Conservation (phyloP, 495 filamentous ascomycete species). For the Articulospora tetracladia region DNA sequence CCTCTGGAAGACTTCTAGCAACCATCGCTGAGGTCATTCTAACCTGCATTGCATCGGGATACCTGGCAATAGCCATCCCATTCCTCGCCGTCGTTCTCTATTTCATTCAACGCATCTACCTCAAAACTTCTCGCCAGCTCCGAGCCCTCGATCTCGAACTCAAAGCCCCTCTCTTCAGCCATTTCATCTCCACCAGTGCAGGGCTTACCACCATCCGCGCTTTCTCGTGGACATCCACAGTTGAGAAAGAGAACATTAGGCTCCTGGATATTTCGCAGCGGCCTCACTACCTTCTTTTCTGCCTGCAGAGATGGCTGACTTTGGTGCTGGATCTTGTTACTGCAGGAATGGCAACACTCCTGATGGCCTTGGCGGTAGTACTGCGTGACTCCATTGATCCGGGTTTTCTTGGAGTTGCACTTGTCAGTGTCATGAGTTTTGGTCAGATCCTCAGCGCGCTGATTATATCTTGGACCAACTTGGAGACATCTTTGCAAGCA, state of each 20-base stretch:
- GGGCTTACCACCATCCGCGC: slow-evolving; percentile 50
- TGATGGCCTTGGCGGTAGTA: slow-evolving; percentile 36
- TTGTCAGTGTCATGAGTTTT: slow-evolving; percentile 26
- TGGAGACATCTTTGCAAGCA: slow-evolving; percentile 51
- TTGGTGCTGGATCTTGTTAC: slow-evolving; percentile 44
- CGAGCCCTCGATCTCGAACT: slow-evolving; percentile 51
- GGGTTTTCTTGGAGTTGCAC: slow-evolving; percentile 52
- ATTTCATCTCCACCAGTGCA: slow-evolving; percentile 43
- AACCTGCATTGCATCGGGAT: not conserved
- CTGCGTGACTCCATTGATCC: slow-evolving; percentile 27
- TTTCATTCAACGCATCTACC: slow-evolving; percentile 52
- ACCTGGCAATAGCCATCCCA: not conserved
- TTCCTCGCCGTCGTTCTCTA: slow-evolving; percentile 24
- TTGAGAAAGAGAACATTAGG: slow-evolving; percentile 40
- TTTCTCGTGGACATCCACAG: slow-evolving; percentile 39
- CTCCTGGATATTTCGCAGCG: slow-evolving; percentile 50
- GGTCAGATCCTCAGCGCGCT: slow-evolving; percentile 50
- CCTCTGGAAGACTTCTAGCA: not conserved
- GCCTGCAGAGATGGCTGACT: slow-evolving; percentile 51
- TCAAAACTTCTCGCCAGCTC: slow-evolving; percentile 56
- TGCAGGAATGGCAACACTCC: slow-evolving; percentile 33
- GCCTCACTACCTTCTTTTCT: slow-evolving; percentile 45
- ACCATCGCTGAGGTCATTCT: not conserved
- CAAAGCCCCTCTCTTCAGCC: slow-evolving; percentile 33
- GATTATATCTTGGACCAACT: slow-evolving; percentile 33